A percentile compares a stretch with the other conserved stretches of the same genome.
phyloP scores from a whole-genome alignment of 306 rosid species.

The Rubus idaeus region DNA sequence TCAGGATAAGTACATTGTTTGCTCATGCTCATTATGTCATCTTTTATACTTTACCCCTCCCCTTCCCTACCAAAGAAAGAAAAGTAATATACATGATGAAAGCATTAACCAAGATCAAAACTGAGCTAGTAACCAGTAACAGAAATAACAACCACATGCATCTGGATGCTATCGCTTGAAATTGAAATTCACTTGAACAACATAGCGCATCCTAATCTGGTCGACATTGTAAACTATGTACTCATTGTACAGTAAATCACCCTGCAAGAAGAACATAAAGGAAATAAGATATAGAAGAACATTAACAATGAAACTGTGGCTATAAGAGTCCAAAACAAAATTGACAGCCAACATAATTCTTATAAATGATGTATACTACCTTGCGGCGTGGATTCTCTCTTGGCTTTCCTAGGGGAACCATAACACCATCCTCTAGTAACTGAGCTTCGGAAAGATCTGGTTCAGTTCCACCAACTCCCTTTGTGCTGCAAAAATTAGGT shows the following conservation, averaged over 20 bases:
- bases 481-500: slow-evolving; percentile 62
- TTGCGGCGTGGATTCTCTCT: slow-evolving; percentile 20
- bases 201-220: slow-evolving; percentile 85
- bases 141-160: not conserved
- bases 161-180: slow-evolving; percentile 32
- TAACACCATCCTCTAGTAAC: slow-evolving; percentile 60
- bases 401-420: slow-evolving; percentile 76
- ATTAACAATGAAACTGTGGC: not conserved
- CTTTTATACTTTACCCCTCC: not conserved
- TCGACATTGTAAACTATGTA: slow-evolving; percentile 87
- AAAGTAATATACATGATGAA: not conserved
- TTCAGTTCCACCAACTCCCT: slow-evolving; percentile 80
- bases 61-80: not conserved
- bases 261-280: slow-evolving; percentile 45
- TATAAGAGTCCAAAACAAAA: not conserved
- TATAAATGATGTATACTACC: slow-evolving; percentile 34
- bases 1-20: not conserved
- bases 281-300: not conserved
- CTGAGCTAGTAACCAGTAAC: not conserved
- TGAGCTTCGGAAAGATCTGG: slow-evolving; percentile 68
- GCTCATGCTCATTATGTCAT: not conserved
- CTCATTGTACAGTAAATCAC: slow-evolving; percentile 69
- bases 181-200: slow-evolving; percentile 72
- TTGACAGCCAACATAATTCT: not conserved
- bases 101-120: not conserved